Base-by-base conservation (phyloP, 2,329 filamentous ascomycete genomes). In the Teratosphaeriaceae sp. region DNA sequence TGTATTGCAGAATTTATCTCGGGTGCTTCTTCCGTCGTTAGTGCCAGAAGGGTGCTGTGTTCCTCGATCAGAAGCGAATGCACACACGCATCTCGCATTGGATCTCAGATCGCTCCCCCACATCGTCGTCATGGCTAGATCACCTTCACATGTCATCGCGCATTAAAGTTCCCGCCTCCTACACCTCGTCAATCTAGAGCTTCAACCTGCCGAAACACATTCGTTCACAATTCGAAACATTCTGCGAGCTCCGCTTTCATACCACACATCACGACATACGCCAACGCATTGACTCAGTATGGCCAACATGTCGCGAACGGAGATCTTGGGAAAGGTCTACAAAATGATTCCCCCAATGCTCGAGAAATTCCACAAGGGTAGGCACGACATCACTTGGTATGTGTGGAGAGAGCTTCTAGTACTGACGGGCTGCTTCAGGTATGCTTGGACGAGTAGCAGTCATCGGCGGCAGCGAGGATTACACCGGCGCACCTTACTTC, bases 401-500 rank as follows among this genome's bases (percentile, higher is more conserved):
- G 6, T 21, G 5, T 20, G 11, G 19, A 21, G 37, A n/a, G 8
- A 27, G n/a, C 37, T 43, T 20, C 13, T 15, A 2, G 24, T 68
- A 52, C 11, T 43, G 39, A 47, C 43, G 30, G 9, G 24, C 36
- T 18, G 20, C 26, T 33, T 29, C 55, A 94, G 90, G 92, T 46
- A 90, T 97, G 67, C 75, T 95, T 52, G 92, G 92, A 4, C 80
- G 92, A 43, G 81, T 98, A 41, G 92, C 82, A 40, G 92, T 98
- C 45, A 92, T 98, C 52, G 92, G 92, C 40, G 92, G 92, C 30
- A 94, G 88, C 60, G 82, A 90, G 63, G 90, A 97, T 67, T 98
- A 97, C 64, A 96, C 92, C 1, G 92, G 92, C 27, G 92, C 92
- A 45, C 92, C 92, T 11, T 98, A 95, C 70, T 98, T 98, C 69